These are phyloP conservation scores for Candida montana DNA, from an alignment of 805 yeast genomes.

Conservation along the genomic window DNA sequence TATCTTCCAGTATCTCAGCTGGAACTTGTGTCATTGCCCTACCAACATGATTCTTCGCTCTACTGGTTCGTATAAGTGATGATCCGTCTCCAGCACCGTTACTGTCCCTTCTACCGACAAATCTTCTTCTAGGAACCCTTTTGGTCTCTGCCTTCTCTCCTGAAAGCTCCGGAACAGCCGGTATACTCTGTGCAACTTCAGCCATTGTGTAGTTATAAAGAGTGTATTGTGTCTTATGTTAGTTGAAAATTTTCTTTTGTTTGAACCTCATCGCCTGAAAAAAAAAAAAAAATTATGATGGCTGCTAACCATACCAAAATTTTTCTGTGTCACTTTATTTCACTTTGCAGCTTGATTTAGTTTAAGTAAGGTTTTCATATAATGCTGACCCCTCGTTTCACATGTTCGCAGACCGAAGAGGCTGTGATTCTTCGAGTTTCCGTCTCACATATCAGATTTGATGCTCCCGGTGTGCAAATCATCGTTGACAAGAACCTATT, in stretches of 20 bases:
- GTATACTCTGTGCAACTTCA: neutral
- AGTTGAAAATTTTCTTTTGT: neutral
- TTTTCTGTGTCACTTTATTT: neutral
- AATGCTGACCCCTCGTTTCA: conserved; percentile 88
- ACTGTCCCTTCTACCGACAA: conserved; percentile 47
- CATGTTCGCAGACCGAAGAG: conserved; percentile 70
- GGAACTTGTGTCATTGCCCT: conserved; percentile 85
- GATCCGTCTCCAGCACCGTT: conserved; percentile 13
- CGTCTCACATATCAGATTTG: conserved; percentile 68
- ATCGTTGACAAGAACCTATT: conserved; percentile 67
- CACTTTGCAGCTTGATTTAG: no score
- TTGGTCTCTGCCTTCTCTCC: conserved; percentile 5
- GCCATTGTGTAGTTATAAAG: neutral
- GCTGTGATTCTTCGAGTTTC: conserved; percentile 57
- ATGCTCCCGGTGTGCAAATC: conserved; percentile 71
- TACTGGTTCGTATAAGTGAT: conserved; percentile 22
- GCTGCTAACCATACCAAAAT: neutral
- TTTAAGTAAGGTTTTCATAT: no score
- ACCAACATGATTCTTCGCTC: conserved; percentile 35
- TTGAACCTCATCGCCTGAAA: conserved; percentile 3
- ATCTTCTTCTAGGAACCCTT: conserved; percentile 44
- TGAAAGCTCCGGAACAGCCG: neutral
- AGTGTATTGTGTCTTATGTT: neutral
- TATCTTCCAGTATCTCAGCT: conserved; percentile 71
- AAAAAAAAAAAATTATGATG: neutral